Percentiles rank a stretch among this genome's conserved stretches.
Conservation (phyloP, 1,284 basidiomycete genomes). For the Ganoderma sinense region DNA sequence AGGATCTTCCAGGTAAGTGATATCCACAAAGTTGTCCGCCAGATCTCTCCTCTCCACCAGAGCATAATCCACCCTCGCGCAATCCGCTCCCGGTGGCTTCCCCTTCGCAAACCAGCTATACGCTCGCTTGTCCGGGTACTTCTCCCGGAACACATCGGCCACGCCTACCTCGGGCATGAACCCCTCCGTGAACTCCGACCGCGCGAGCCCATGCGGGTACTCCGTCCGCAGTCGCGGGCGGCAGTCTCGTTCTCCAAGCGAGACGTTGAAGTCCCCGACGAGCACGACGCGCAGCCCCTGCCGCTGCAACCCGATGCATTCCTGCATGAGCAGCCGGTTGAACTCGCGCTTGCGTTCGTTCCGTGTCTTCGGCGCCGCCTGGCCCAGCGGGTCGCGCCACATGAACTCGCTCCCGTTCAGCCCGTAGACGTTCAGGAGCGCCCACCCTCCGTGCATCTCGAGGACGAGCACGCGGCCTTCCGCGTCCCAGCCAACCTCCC, state of each 20-base stretch:
- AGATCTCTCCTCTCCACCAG: slow-evolving; percentile 33
- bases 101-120: slow-evolving; percentile 41
- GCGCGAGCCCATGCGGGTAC: slow-evolving; percentile 35
- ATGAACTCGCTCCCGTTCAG: slow-evolving; percentile 40
- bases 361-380: slow-evolving; percentile 33
- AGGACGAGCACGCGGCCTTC: slow-evolving; percentile 37
- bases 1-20: slow-evolving; percentile 34
- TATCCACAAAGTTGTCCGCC: slow-evolving; percentile 29
- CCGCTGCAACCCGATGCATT: slow-evolving; percentile 33
- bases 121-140: slow-evolving; percentile 28
- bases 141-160: slow-evolving; percentile 34
- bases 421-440: slow-evolving; percentile 39
- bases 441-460: slow-evolving; percentile 38
- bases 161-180: slow-evolving; percentile 33
- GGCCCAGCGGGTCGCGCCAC: slow-evolving; percentile 36
- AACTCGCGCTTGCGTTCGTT: slow-evolving; percentile 41
- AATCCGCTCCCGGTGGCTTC: slow-evolving; percentile 37
- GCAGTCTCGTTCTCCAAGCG: slow-evolving; percentile 33
- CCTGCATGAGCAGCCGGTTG: slow-evolving; percentile 35
- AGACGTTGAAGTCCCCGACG: slow-evolving; percentile 40
- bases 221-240: slow-evolving; percentile 35
- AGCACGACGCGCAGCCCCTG: slow-evolving; percentile 36
- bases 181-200: slow-evolving; percentile 36
- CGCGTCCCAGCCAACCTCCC: slow-evolving; percentile 38
- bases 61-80: slow-evolving; percentile 37